Base-by-base conservation (phyloP, 1,139 yeast genomes). In the Geotrichum macrosporum region DNA sequence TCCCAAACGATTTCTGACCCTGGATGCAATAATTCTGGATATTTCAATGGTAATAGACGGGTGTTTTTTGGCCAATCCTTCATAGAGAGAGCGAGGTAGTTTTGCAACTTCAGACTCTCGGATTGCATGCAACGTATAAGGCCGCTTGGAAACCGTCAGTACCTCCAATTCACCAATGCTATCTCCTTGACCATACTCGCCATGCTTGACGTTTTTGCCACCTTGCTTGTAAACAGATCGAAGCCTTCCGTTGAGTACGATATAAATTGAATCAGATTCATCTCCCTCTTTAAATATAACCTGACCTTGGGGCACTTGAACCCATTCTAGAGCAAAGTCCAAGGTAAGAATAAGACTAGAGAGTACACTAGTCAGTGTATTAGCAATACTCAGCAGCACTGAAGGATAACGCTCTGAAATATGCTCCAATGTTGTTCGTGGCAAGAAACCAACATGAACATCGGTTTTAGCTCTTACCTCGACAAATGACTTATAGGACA, bases 101-200 rank as follows among this genome's bases (percentile, higher is more conserved):
- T 96, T 75, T 0, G 96, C 96, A 12, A 94, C 74, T 64, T 92
- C 98, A 0, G 96, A 84, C 57, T 89, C 97, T 60, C 98, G 74
- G 1, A 92, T 84, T 0, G 97, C 96, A 34, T 88, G 80, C 41
- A 88, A 74, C 0, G 95, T 80, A 30, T 77, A 74, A 1, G 81
- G 73, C 60, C 96, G 76, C 54, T 80, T 73, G 3, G 84, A 78
- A 8, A 94, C 92, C 0, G 97, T 88, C 53, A 92, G 71, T 2
- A 92, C 96, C 62, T 92, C 98, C 12, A 92, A 82, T 65, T 92
- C 98, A 3, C 98, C 98, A 52, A 92, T 77, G 44, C 95, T 84
- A 57, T 86, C 94, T 3, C 97, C 97, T 62, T 88, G 95, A 0
- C 96, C 96, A 60, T 80, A 81, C 60, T 92, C 98, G 2, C 85